Evolutionary conservation across 192 early-diverging fungal species (phyloP), one percentile per base, ranked within the genome.

Genomic region (Backusella sp.): DNA sequence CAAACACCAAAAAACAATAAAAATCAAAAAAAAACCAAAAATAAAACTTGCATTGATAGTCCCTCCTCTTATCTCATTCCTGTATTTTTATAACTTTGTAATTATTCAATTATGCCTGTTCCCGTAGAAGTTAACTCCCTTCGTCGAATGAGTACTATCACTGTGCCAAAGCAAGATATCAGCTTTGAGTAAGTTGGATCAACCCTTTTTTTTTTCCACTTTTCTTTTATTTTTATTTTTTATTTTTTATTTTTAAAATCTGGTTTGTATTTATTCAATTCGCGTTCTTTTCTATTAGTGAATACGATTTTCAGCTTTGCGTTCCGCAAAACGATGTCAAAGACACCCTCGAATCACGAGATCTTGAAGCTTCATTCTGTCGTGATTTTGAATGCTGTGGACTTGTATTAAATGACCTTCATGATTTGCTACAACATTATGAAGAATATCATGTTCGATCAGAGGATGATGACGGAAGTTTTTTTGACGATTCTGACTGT

Each of bases 351-450:
- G 90, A 90, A 59, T 85, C 88, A 36, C 91, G 86, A 73, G 68
- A 81, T 12, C 89, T 97, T 17, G 96, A 98, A 80, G 91, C 91
- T 80, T 86, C 89, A 69, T 98, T 96, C 80, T 97, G 96, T 86
- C 93, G 94, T 84, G 94, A 99, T 89, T 99, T 97, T 80, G 86
- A 88, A 67, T 99, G 97, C 88, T 99, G 97, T 81, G 97, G 96
- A 19, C 88, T 94, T 39, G 84, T 92, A 53, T 88, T 99, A 49
- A 90, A 87, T 74, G 94, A 96, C 82, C 85, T 99, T 78, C 97
- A 99, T 86, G 96, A 95, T 72, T 92, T 99, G 49, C 84, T 99
- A 44, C 94, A 96, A 80, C 97, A 99, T 83, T 97, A 95, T 80
- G 97, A 99, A 85, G 97, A 99, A 80, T 90, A 87, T 80, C 97